phyloP scores from a whole-genome alignment of 2,329 filamentous ascomycete species.

The Scedosporium dehoogii region DNA sequence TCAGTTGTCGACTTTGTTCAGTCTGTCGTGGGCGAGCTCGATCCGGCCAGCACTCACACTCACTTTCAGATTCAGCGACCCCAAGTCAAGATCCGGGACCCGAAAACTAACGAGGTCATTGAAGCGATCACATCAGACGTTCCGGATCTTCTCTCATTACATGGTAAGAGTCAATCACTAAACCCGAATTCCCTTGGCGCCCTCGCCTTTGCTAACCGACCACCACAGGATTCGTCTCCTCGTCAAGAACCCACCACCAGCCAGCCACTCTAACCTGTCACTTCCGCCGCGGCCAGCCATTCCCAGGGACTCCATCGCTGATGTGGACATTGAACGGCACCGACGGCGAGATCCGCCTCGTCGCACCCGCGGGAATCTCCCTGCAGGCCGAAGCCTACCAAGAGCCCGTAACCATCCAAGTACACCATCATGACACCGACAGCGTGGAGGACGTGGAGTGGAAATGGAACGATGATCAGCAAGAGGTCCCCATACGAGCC shows the following conservation, averaged over 20 bases:
- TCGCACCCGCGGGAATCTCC: background rate
- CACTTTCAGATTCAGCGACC: constrained; percentile 27
- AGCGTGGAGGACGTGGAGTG: constrained; percentile 31
- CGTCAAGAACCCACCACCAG: constrained; percentile 14
- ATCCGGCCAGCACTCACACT: background rate
- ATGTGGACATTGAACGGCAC: constrained; percentile 42
- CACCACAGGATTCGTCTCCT: constrained; percentile 21
- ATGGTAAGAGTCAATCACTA: background rate
- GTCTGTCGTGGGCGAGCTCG: background rate
- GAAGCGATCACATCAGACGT: constrained; percentile 27
- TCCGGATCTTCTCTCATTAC: constrained; percentile 29
- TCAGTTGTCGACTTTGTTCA: background rate
- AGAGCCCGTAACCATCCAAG: constrained; percentile 32
- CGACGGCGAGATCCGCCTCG: constrained; percentile 21
- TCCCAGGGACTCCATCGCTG: constrained; percentile 33
- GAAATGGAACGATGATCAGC: constrained; percentile 36
- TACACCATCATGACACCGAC: constrained; percentile 39
- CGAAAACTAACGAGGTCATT: constrained; percentile 17
- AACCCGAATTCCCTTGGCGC: too few relatives aligned
- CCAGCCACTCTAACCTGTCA: constrained; percentile 32
- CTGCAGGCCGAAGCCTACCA: constrained; percentile 21
- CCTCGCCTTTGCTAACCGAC: too few relatives aligned
- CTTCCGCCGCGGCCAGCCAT: constrained; percentile 36
- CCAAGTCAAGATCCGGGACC: constrained; percentile 23
- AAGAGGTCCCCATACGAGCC: constrained; percentile 26